A percentile compares a stretch with the other conserved stretches of the same genome.
Evolutionary conservation across 108 stramenopile genomes (phyloP).

Genomic region (Bacterosira constricta): DNA sequence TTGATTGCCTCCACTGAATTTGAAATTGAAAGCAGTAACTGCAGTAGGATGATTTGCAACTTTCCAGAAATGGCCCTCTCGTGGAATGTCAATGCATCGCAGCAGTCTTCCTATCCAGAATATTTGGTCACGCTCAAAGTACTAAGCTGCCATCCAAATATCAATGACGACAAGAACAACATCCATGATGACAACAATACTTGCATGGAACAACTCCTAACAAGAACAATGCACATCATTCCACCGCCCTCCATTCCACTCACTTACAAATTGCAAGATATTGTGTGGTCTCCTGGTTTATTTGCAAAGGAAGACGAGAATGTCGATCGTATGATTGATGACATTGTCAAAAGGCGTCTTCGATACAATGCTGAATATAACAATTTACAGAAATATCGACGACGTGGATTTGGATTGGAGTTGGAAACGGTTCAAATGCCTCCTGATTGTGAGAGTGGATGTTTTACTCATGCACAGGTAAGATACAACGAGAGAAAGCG

Average conservation of each 20-base stretch:
- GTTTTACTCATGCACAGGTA: slow-evolving; percentile 44
- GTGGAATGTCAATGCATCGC: neutral
- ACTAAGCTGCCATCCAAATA: no score
- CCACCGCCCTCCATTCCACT: slow-evolving; percentile 16
- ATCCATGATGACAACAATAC: no score
- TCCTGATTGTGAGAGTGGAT: slow-evolving; percentile 23
- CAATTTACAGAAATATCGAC: neutral
- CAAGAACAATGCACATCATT: slow-evolving; percentile 12
- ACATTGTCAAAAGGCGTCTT: neutral
- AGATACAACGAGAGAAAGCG: no score
- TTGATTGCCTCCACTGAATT: slow-evolving; percentile 9
- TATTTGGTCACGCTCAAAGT: slow-evolving; percentile 17
- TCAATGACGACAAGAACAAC: no score
- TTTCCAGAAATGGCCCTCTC: slow-evolving; percentile 1
- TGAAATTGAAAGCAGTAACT: neutral
- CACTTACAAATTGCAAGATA: slow-evolving; percentile 7
- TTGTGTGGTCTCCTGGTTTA: slow-evolving; percentile 26
- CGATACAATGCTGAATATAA: neutral
- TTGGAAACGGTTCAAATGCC: slow-evolving; percentile 39
- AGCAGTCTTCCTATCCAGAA: slow-evolving; percentile 1
- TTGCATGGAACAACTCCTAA: slow-evolving; percentile 4
- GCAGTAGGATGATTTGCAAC: neutral
- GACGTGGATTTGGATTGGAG: slow-evolving; percentile 38
- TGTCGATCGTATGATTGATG: neutral
- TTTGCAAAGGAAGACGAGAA: slow-evolving; percentile 5